Conservation (phyloP, 164 flowering plant genomes). For the Stephania cephalantha region DNA sequence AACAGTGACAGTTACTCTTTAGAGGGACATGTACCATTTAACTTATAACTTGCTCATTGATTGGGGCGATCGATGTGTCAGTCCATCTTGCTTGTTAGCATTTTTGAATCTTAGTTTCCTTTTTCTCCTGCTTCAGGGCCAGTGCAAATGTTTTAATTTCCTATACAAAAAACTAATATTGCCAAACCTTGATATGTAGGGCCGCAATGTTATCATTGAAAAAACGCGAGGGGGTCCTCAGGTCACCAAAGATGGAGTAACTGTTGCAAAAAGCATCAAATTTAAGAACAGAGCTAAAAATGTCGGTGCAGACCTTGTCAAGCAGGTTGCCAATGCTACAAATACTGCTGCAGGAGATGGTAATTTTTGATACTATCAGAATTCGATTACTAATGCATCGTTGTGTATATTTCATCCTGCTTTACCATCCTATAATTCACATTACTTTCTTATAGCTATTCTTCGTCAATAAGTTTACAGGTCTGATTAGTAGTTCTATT, state of each 20-base stretch:
- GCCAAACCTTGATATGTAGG: conserved; percentile 31
- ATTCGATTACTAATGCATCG: background rate
- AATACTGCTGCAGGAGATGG: conserved; percentile 91
- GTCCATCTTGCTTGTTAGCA: no score
- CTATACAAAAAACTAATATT: background rate
- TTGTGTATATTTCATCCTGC: background rate
- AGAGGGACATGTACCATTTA: no score
- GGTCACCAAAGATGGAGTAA: conserved; percentile 93
- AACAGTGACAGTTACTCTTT: no score
- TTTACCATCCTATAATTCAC: background rate
- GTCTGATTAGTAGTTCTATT: background rate
- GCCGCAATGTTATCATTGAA: conserved; percentile 86
- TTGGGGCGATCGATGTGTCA: no score
- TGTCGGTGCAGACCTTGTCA: conserved; percentile 84
- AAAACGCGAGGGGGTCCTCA: conserved; percentile 45
- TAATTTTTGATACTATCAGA: conserved; percentile 19
- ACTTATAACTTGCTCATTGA: no score
- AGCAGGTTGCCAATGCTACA: conserved; percentile 87
- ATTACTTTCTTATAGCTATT: background rate
- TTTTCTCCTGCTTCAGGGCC: no score
- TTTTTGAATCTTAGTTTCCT: no score
- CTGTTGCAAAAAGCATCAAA: conserved; percentile 82
- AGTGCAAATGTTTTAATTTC: background rate
- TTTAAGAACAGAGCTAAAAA: conserved; percentile 70
- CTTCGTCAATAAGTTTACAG: background rate